Percentiles rank a stretch among this genome's conserved stretches.
These are phyloP conservation scores for Ramaria rubella DNA, from an alignment of 768 basidiomycete genomes.

Conservation along the genomic window DNA sequence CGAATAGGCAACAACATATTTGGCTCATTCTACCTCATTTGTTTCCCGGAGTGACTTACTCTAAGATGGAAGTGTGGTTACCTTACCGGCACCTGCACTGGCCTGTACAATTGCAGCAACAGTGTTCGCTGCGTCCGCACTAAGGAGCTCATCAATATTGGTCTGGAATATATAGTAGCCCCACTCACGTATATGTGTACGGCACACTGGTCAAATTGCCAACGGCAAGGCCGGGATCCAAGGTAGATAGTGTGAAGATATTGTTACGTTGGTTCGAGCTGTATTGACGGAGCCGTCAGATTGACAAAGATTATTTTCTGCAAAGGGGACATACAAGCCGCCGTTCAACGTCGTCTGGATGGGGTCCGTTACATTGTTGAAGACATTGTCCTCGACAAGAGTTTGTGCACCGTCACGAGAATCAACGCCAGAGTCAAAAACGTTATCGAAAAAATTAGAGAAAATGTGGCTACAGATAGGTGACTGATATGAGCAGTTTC, in stretches of 20 bases:
- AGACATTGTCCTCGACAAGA: conserved; percentile 8
- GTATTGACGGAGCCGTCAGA: background rate
- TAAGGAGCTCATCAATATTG: background rate
- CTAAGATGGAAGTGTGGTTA: background rate
- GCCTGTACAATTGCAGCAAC: background rate
- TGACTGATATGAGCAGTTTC: too few relatives aligned
- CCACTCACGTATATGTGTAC: background rate
- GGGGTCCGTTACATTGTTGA: conserved; percentile 9
- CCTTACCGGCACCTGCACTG: background rate
- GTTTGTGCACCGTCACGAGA: conserved; percentile 11
- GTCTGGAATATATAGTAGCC: background rate
- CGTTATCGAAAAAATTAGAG: conserved; percentile 9
- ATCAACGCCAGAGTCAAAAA: conserved; percentile 7
- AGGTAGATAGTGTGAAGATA: background rate
- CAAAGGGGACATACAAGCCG: conserved; percentile 1
- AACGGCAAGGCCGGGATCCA: background rate
- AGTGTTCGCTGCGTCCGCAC: background rate
- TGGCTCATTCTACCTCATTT: too few relatives aligned
- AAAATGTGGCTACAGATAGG: conserved; percentile 5
- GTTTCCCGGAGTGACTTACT: too few relatives aligned
- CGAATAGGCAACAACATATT: too few relatives aligned
- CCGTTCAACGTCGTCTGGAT: conserved; percentile 8
- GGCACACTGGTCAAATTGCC: background rate
- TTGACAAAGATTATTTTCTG: background rate
- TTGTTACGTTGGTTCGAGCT: background rate